A percentile compares a stretch with the other conserved stretches of the same genome.
phyloP scores from a whole-genome alignment of 2,329 filamentous ascomycete genomes.

The Basipetospora sp. region DNA sequence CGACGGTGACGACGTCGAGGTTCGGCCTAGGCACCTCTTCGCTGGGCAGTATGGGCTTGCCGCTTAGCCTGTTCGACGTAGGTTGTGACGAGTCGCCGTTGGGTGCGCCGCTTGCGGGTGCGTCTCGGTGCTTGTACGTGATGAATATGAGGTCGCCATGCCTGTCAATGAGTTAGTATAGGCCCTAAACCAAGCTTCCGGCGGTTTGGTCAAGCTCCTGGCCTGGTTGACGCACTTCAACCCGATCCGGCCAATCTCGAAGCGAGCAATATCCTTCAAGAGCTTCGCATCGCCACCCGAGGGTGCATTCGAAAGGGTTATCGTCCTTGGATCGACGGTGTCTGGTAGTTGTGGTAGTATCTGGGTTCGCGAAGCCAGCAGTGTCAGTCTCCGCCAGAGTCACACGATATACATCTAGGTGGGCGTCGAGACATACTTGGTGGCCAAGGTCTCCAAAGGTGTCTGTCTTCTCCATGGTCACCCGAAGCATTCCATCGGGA shows the following conservation, averaged over 20 bases:
- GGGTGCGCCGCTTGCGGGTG: slow-evolving; percentile 19
- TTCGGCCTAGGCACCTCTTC: slow-evolving; percentile 58
- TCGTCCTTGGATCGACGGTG: slow-evolving; percentile 44
- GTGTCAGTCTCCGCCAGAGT: no score
- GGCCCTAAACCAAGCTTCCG: not conserved
- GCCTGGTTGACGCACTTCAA: slow-evolving; percentile 31
- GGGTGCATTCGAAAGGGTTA: slow-evolving; percentile 48
- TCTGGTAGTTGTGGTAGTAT: slow-evolving; percentile 43
- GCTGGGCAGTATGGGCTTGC: slow-evolving; percentile 54
- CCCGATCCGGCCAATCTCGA: slow-evolving; percentile 43
- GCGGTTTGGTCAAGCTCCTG: no score
- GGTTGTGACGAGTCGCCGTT: slow-evolving; percentile 24
- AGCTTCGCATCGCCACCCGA: slow-evolving; percentile 42
- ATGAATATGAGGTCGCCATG: slow-evolving; percentile 89
- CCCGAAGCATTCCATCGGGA: slow-evolving; percentile 80
- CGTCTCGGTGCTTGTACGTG: slow-evolving; percentile 52
- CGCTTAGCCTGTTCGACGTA: slow-evolving; percentile 59
- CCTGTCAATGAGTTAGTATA: slow-evolving; percentile 25
- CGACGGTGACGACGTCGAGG: slow-evolving; percentile 47
- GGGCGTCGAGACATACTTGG: slow-evolving; percentile 24
- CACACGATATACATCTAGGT: no score
- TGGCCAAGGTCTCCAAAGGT: slow-evolving; percentile 52
- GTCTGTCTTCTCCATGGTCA: slow-evolving; percentile 60
- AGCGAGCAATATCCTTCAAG: slow-evolving; percentile 41
- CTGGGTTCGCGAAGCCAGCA: slow-evolving; percentile 19